These are phyloP conservation scores for Rachicladosporium sp. DNA, from an alignment of 2,329 filamentous ascomycete species.

Conservation along the genomic window DNA sequence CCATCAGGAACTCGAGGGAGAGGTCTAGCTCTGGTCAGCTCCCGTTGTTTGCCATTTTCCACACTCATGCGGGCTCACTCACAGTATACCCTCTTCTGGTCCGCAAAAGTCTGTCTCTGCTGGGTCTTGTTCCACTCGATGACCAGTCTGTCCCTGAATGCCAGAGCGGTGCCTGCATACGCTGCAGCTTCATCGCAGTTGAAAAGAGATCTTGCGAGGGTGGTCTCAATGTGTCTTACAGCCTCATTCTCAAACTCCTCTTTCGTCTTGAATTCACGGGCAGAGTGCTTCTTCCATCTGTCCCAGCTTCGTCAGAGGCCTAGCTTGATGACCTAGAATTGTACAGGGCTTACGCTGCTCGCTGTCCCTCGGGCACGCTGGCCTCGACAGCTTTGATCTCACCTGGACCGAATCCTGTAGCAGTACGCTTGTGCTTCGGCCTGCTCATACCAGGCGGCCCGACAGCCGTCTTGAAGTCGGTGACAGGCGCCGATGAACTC, in stretches of 20 bases:
- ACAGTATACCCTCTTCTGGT: conserved; percentile 91
- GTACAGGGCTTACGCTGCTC: conserved; percentile 55
- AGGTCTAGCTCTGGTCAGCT: conserved; percentile 44
- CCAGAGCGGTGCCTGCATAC: conserved; percentile 80
- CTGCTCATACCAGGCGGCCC: conserved; percentile 70
- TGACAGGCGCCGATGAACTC: conserved; percentile 69
- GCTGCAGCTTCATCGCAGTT: conserved; percentile 95
- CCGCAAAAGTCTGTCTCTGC: conserved; percentile 81
- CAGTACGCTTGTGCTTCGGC: conserved; percentile 95
- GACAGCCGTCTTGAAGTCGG: conserved; percentile 74
- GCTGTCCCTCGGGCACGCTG: conserved; percentile 76
- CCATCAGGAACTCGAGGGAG: conserved; percentile 96
- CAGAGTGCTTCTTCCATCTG: conserved; percentile 53
- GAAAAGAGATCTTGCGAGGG: conserved; percentile 87
- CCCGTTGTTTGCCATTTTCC: not conserved
- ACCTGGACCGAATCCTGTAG: conserved; percentile 76
- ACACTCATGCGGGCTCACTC: conserved; percentile 15
- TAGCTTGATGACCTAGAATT: not conserved
- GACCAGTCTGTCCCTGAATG: conserved; percentile 84
- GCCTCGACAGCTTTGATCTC: conserved; percentile 94
- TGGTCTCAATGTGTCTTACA: conserved; percentile 91
- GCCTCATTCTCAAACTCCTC: conserved; percentile 76
- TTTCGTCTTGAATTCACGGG: conserved; percentile 59
- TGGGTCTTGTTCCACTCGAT: conserved; percentile 98
- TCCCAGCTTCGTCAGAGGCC: conserved; percentile 1